A percentile compares a stretch with the other conserved stretches of the same genome.
Evolutionary conservation across 208 protist species (phyloP).

Genomic region (Spongospora subterranea): DNA sequence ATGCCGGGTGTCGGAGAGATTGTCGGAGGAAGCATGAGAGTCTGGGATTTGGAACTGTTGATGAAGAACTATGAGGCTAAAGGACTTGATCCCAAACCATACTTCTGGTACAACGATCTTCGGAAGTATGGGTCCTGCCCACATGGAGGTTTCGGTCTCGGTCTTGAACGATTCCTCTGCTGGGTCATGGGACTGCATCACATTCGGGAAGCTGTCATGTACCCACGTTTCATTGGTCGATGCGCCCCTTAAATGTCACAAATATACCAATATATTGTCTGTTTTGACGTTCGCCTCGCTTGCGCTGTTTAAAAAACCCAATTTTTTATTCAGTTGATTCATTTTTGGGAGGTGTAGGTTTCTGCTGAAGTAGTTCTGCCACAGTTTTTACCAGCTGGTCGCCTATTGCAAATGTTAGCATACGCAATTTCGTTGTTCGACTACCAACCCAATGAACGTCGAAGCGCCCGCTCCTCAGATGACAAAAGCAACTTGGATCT

Average conservation of each 20-base stretch:
- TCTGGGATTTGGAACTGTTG: conserved; percentile 88
- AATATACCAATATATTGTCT: not conserved
- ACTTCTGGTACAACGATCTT: conserved; percentile 98
- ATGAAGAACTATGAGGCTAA: conserved; percentile 88
- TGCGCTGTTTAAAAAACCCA: no score
- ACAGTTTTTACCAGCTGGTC: no score
- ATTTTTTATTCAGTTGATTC: no score
- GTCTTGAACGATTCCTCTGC: conserved; percentile 91
- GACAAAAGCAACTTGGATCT: no score
- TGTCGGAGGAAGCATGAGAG: conserved; percentile 97
- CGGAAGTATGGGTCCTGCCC: conserved; percentile 93
- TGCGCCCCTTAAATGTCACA: conserved; percentile 87
- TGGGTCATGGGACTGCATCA: conserved; percentile 91
- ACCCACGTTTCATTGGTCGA: conserved; percentile 91
- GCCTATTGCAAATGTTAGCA: no score
- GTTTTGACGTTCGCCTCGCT: not conserved
- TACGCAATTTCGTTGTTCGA: no score
- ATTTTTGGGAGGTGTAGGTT: no score
- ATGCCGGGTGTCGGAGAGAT: conserved; percentile 98
- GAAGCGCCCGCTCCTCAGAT: no score
- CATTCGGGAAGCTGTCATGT: conserved; percentile 94
- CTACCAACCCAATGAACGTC: no score
- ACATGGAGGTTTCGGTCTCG: conserved; percentile 97
- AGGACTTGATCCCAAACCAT: conserved; percentile 88
- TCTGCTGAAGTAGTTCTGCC: no score